Conservation (phyloP, 23 red algal genomes). For the Cyanidium caldarium region DNA sequence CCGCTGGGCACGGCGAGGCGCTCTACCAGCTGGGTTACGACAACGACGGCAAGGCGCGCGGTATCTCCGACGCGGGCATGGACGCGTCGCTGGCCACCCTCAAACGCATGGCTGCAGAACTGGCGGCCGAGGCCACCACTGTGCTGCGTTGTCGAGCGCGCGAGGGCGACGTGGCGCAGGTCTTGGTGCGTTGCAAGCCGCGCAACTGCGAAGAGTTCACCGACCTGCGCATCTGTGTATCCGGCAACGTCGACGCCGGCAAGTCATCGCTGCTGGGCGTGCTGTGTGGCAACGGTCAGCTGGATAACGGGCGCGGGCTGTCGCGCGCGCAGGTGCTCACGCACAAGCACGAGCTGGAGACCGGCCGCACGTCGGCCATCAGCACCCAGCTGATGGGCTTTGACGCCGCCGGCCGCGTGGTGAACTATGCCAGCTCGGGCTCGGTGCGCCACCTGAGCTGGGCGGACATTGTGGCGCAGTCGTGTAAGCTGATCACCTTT, state of each 20-base stretch:
- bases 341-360: slow-evolving; percentile 96
- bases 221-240: slow-evolving; percentile 83
- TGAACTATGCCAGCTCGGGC: slow-evolving; percentile 62
- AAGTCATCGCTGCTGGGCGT: slow-evolving; percentile 94
- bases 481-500: slow-evolving; percentile 78
- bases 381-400: slow-evolving; percentile 93
- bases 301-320: slow-evolving; percentile 92
- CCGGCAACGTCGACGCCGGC: slow-evolving; percentile 93
- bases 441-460: slow-evolving; percentile 60
- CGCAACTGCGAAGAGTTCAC: slow-evolving; percentile 72
- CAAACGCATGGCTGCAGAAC: slow-evolving; percentile 60
- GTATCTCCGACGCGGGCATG: slow-evolving; percentile 32
- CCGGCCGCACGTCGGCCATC: slow-evolving; percentile 69
- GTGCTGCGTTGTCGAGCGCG: slow-evolving; percentile 41
- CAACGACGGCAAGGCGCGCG: slow-evolving; percentile 60
- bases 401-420: slow-evolving; percentile 38
- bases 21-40: slow-evolving; percentile 90
- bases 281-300: slow-evolving; percentile 62
- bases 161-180: slow-evolving; percentile 55
- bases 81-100: slow-evolving; percentile 62
- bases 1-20: slow-evolving; percentile 73
- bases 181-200: slow-evolving; percentile 61
- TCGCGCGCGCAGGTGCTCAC: slow-evolving; percentile 85
- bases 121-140: slow-evolving; percentile 54
- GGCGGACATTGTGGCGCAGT: slow-evolving; percentile 74